Conservation (phyloP, 1,284 basidiomycete species). For the Ceratobasidium theobromae region DNA sequence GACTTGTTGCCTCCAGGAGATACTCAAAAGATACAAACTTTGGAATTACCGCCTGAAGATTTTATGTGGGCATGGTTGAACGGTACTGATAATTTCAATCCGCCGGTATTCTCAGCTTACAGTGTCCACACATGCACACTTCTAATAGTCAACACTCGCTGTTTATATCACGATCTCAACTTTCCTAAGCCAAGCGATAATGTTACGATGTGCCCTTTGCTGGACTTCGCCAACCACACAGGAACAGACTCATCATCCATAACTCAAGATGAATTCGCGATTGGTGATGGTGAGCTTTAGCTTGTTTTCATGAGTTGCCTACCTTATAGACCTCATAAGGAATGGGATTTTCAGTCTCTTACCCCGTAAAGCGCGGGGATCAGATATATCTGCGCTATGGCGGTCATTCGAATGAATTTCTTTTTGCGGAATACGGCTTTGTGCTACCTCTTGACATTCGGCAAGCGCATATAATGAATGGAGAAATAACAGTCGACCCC, state of each 20-base stretch:
- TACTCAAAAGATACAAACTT: conserved; percentile 49
- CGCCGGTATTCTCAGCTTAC: conserved; percentile 9
- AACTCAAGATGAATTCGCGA: conserved; percentile 21
- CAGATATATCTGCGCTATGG: conserved; percentile 79
- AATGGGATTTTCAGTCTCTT: conserved; percentile 21
- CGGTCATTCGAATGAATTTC: conserved; percentile 64
- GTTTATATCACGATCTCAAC: conserved; percentile 73
- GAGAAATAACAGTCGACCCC: conserved; percentile 65
- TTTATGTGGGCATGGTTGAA: conserved; percentile 88
- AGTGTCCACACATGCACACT: conserved; percentile 29
- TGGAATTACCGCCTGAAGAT: conserved; percentile 41
- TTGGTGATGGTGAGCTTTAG: conserved; percentile 5
- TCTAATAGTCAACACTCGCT: conserved; percentile 80
- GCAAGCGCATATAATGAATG: conserved; percentile 42
- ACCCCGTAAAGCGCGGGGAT: conserved; percentile 50
- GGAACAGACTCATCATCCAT: conserved; percentile 6
- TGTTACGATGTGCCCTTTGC: conserved; percentile 77
- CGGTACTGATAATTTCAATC: conserved; percentile 50
- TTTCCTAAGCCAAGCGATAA: conserved; percentile 58
- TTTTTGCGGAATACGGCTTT: conserved; percentile 88
- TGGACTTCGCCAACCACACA: conserved; percentile 85
- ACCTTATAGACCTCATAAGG: conserved; percentile 32
- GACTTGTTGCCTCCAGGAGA: conserved; percentile 42
- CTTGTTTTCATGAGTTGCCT: neutral
- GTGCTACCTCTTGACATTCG: conserved; percentile 48